A percentile compares a stretch with the other conserved stretches of the same genome.
phyloP scores from a whole-genome alignment of 768 basidiomycete genomes.

The Rhizopogon vesiculosus region DNA sequence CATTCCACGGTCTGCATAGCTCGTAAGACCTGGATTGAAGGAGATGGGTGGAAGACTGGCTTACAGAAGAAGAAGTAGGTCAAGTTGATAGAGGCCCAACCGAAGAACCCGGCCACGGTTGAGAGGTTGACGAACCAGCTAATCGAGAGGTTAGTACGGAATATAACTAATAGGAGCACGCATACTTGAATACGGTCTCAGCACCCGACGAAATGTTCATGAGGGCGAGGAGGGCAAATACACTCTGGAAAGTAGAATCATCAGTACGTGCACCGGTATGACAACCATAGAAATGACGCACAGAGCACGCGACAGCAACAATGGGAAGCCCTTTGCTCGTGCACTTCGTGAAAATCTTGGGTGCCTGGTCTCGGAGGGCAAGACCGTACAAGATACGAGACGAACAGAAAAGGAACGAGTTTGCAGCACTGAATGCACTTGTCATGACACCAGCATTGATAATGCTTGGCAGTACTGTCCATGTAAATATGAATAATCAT shows the following conservation, averaged over 20 bases:
- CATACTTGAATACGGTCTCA: conserved; percentile 31
- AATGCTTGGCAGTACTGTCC: conserved; percentile 52
- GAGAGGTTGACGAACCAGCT: conserved; percentile 71
- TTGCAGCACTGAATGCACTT: conserved; percentile 67
- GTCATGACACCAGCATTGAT: conserved; percentile 73
- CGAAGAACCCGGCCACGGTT: conserved; percentile 63
- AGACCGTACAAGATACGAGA: conserved; percentile 38
- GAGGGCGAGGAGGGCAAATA: conserved; percentile 50
- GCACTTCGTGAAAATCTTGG: conserved; percentile 43
- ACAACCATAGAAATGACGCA: conserved; percentile 8
- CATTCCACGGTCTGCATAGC: conserved; percentile 54
- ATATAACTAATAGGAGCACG: not conserved
- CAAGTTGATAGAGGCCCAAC: conserved; percentile 64
- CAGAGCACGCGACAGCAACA: conserved; percentile 25
- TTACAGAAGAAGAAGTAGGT: conserved; percentile 70
- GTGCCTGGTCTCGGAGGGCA: conserved; percentile 48
- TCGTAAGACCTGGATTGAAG: not conserved
- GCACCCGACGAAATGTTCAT: conserved; percentile 60
- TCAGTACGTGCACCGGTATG: not conserved
- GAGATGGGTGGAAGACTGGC: conserved; percentile 12
- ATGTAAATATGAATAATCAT: not conserved
- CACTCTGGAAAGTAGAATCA: conserved; percentile 18
- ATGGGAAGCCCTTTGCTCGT: conserved; percentile 50
- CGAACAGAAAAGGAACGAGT: conserved; percentile 54
- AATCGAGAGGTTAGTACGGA: conserved; percentile 4